Conservation (phyloP, 108 stramenopile species). For the Nannochloropsis salina region DNA sequence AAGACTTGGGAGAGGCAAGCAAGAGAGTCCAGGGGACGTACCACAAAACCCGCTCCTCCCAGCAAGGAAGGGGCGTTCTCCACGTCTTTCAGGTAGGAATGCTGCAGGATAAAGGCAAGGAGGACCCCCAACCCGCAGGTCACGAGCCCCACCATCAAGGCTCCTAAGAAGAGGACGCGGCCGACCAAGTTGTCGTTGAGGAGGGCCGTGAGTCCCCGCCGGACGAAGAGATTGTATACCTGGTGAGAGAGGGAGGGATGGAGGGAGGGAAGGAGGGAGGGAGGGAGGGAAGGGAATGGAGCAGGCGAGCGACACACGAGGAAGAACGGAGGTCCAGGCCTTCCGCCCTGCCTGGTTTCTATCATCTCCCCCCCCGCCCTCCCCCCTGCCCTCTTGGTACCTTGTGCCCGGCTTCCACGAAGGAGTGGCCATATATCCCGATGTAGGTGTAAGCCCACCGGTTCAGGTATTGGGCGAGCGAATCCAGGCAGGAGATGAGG, state of each 20-base stretch:
- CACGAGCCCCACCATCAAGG: too few species aligned
- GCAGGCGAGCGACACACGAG: neutral
- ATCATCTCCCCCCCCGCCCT: neutral
- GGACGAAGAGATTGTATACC: too few species aligned
- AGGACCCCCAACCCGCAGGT: too few species aligned
- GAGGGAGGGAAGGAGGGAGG: neutral
- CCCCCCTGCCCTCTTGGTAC: neutral
- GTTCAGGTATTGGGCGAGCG: neutral
- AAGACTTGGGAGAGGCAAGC: neutral
- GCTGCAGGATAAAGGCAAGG: neutral
- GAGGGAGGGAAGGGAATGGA: neutral
- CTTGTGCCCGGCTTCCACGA: slow-evolving; percentile 4
- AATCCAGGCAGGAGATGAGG: neutral
- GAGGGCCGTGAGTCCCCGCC: too few species aligned
- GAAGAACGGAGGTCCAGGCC: neutral
- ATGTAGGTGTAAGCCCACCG: neutral
- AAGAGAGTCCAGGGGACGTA: neutral
- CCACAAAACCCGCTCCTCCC: neutral
- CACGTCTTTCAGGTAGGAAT: neutral
- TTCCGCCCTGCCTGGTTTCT: neutral
- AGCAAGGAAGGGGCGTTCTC: neutral
- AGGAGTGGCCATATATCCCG: neutral
- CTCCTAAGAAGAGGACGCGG: too few species aligned
- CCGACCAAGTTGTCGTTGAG: too few species aligned
- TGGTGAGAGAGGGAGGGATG: neutral